phyloP scores from a whole-genome alignment of 202 grass and related monocot genomes.

The Eragrostis tef region DNA sequence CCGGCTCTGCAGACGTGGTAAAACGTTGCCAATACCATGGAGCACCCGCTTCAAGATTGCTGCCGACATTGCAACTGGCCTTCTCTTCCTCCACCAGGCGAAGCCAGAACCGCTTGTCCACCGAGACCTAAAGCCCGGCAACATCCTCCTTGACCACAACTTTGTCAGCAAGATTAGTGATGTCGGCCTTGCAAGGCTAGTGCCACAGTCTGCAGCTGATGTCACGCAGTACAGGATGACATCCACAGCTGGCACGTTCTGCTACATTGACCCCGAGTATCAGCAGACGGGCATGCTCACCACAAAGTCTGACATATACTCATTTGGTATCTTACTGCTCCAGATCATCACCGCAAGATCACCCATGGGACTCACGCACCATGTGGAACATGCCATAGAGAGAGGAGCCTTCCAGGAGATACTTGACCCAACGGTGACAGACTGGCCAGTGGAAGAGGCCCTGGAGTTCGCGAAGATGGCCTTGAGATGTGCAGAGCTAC shows the following conservation, averaged over 20 bases:
- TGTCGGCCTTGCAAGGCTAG: conserved; percentile 80
- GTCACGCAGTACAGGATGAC: conserved; percentile 88
- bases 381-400: conserved; percentile 68
- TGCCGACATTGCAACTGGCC: conserved; percentile 72
- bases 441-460: conserved; percentile 70
- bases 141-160: conserved; percentile 95
- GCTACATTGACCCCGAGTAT: conserved; percentile 97
- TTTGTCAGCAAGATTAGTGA: conserved; percentile 90
- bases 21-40: conserved; percentile 75
- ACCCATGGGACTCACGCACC: conserved; percentile 70
- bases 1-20: conserved; percentile 65
- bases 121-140: conserved; percentile 88
- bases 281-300: conserved; percentile 95
- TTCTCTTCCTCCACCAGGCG: conserved; percentile 89
- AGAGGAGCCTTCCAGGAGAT: conserved; percentile 69
- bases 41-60: conserved; percentile 79
- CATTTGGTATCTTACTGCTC: conserved; percentile 65
- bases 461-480: conserved; percentile 55
- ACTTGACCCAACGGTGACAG: conserved; percentile 58
- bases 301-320: conserved; percentile 84
- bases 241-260: conserved; percentile 79
- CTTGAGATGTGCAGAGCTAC: conserved; percentile 60
- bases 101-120: conserved; percentile 92
- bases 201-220: conserved; percentile 63
- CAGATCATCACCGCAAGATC: conserved; percentile 75